These are phyloP conservation scores for Cupressus sempervirens DNA, from an alignment of 75 land plant genomes.

Conservation along the genomic window DNA sequence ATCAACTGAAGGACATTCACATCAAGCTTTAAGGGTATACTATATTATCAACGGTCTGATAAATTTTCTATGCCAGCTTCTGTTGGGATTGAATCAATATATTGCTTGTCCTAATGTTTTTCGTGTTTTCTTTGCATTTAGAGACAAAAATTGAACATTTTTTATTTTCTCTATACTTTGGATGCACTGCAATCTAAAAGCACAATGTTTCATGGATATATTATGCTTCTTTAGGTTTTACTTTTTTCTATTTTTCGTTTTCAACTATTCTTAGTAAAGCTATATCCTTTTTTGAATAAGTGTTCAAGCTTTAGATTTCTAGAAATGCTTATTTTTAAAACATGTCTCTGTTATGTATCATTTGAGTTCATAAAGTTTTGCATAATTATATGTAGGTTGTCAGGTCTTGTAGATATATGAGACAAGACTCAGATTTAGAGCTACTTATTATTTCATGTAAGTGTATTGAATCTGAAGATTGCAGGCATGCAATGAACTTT, in stretches of 20 bases:
- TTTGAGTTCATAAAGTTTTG: neutral
- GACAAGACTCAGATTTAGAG: neutral
- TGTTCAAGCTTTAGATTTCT: neutral
- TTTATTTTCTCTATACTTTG: too few species aligned
- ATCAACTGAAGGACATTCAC: too few species aligned
- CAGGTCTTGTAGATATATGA: neutral
- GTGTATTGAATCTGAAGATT: neutral
- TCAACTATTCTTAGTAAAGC: neutral
- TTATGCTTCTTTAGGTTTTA: neutral
- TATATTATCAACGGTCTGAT: too few species aligned
- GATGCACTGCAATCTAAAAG: too few species aligned
- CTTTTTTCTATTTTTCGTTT: neutral
- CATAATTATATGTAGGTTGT: neutral
- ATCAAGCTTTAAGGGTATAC: too few species aligned
- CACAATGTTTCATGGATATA: neutral
- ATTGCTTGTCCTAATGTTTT: too few species aligned
- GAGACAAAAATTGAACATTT: too few species aligned
- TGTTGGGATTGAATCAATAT: too few species aligned
- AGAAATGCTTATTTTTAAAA: neutral
- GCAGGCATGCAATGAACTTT: neutral
- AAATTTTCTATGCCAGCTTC: too few species aligned
- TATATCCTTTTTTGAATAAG: neutral
- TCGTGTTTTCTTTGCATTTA: too few species aligned
- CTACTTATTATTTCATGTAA: neutral
- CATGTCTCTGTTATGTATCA: neutral